phyloP scores from a whole-genome alignment of 2,329 filamentous ascomycete species.

The Magnaporthiopsis incrustans region DNA sequence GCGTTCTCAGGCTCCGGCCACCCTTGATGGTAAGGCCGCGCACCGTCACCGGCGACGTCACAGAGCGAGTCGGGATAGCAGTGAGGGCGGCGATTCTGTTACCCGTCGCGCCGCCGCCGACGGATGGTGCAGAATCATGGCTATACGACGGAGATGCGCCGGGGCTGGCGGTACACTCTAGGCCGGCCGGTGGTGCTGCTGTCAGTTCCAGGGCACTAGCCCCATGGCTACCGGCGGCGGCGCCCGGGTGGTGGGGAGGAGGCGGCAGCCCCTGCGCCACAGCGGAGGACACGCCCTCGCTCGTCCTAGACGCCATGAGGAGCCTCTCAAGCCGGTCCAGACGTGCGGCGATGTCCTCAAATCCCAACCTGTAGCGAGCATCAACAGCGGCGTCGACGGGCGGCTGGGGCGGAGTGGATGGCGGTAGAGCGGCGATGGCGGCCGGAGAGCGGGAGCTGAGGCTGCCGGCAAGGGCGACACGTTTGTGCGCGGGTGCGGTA shows the following conservation, averaged over 20 bases:
- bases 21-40: conserved; percentile 43
- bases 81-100: neutral
- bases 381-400: conserved; percentile 6
- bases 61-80: neutral
- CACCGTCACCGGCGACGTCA: conserved; percentile 31
- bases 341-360: conserved; percentile 41
- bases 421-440: neutral
- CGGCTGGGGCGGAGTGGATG: conserved; percentile 7
- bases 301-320: conserved; percentile 30
- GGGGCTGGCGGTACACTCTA: neutral
- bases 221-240: neutral
- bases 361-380: conserved; percentile 1
- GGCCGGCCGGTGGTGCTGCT: neutral
- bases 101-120: no score
- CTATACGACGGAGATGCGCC: neutral
- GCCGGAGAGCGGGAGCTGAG: conserved; percentile 2
- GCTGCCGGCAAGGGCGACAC: conserved; percentile 9
- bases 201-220: neutral
- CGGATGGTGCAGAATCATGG: neutral
- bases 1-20: conserved; percentile 34
- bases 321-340: conserved; percentile 48
- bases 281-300: conserved; percentile 18
- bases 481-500: conserved; percentile 7
- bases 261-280: neutral
- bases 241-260: no score